These are phyloP conservation scores for Epicoccum sorghinum DNA, from an alignment of 2,329 filamentous ascomycete species.

Conservation along the genomic window DNA sequence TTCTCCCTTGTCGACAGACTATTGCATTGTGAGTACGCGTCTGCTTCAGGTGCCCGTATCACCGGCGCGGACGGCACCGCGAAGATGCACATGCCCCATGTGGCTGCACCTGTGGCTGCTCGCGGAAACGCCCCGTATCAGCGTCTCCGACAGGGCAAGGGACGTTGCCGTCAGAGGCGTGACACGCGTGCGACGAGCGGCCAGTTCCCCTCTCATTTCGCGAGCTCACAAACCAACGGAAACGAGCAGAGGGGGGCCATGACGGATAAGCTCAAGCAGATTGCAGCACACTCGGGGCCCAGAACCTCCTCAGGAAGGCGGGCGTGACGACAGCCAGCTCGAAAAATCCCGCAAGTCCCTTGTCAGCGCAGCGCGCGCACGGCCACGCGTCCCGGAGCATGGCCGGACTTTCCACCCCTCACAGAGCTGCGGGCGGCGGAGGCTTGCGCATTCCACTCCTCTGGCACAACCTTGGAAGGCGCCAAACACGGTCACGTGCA, in stretches of 20 bases:
- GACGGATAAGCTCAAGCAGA: constrained; percentile 3
- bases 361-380: neutral
- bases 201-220: neutral
- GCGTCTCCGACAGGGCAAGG: constrained; percentile 5
- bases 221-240: constrained; percentile 5
- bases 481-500: constrained; percentile 1
- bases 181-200: constrained; percentile 3
- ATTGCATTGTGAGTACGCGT: neutral
- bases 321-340: constrained; percentile 7
- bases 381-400: constrained; percentile 5
- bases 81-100: neutral
- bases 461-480: neutral
- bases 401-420: constrained; percentile 4
- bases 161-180: neutral
- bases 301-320: constrained; percentile 4
- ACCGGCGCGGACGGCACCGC: neutral
- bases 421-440: constrained; percentile 1
- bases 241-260: neutral
- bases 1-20: neutral
- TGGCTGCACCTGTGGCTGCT: constrained; percentile 8
- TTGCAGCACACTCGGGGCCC: constrained; percentile 1
- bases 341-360: constrained; percentile 15
- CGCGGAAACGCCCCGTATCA: neutral
- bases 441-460: neutral
- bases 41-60: neutral